phyloP scores from a whole-genome alignment of 1,284 basidiomycete species.

The Moniliophthora roreri region DNA sequence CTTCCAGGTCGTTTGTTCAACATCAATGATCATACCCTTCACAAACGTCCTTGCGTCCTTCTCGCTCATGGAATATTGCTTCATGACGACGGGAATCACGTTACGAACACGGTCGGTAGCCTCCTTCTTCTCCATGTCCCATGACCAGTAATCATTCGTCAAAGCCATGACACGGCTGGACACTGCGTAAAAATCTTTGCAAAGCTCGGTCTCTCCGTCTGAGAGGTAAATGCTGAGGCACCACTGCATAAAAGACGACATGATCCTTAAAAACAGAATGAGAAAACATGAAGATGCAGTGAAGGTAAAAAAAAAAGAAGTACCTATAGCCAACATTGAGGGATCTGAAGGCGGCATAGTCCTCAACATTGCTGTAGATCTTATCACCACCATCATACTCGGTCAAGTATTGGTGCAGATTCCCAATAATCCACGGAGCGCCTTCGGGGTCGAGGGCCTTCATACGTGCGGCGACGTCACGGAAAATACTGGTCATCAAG shows the following conservation, averaged over 20 bases:
- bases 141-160: conserved; percentile 6
- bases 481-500: conserved; percentile 7
- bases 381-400: conserved; percentile 7
- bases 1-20: not conserved
- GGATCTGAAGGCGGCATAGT: conserved; percentile 1
- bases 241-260: conserved; percentile 1
- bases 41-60: conserved; percentile 4
- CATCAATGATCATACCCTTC: conserved; percentile 2
- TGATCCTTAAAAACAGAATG: not conserved
- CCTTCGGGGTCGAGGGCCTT: conserved; percentile 1
- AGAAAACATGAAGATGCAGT: too few species aligned
- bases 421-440: conserved; percentile 3
- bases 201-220: conserved; percentile 3
- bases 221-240: not conserved
- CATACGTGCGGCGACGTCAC: not conserved
- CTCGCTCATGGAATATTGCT: conserved; percentile 5
- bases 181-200: conserved; percentile 2
- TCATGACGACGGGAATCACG: conserved; percentile 8
- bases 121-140: conserved; percentile 7
- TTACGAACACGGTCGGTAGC: conserved; percentile 1
- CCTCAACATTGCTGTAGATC: conserved; percentile 3
- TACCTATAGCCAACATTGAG: conserved; percentile 3
- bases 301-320: not conserved
- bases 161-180: conserved; percentile 5
- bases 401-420: conserved; percentile 1